Base-by-base conservation (phyloP, 441 rosid genomes). In the Pelargonium myrrhifolium region DNA sequence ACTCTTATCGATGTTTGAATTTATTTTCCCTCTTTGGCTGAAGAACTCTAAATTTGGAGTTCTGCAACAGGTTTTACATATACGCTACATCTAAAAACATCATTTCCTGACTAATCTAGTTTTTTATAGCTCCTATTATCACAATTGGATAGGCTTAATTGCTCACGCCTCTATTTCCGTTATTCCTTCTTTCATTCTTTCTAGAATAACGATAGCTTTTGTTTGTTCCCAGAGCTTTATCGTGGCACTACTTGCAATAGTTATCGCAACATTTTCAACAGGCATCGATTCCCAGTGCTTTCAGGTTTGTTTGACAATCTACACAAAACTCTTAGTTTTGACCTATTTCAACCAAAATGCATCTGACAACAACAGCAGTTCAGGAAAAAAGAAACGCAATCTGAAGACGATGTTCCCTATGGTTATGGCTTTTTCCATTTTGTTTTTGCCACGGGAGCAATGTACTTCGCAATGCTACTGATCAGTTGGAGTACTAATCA, bases 341-440 rank as follows among this genome's bases (percentile, higher is more conserved):
- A 21, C 17, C 43, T 35, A 9, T 61, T 60, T 67, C 18, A 66
- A 14, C 1, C 15, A 20, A 28, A 64, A 66, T 39, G 11, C 24
- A 58, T 62, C 74, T 73, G 49, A 74, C 61, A 42, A 26, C 71
- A 64, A 65, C 65, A 73, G 74, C 91, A 84, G 84, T 70, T 82
- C 70, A 84, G 76, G 87, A 89, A 88, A 68, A 70, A 75, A 67
- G 87, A 68, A 26, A 70, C 42, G 3, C 77, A 73, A 22, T 68
- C 72, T 4, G 93, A 83, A 62, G 86, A 88, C 74, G 86, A 79
- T 62, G 90, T 91, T 62, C 97, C 99, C 20, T 93, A 93, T 65
- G 95, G 96, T 65, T 91, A 91, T 64, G 96, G 99, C n/a, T 93
- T 93, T 86, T 91, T 93, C 85, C 99, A 93, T 81, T 88, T 93